Base-by-base conservation (phyloP, 2,329 filamentous ascomycete genomes). In the Pestalotiopsis sp. region DNA sequence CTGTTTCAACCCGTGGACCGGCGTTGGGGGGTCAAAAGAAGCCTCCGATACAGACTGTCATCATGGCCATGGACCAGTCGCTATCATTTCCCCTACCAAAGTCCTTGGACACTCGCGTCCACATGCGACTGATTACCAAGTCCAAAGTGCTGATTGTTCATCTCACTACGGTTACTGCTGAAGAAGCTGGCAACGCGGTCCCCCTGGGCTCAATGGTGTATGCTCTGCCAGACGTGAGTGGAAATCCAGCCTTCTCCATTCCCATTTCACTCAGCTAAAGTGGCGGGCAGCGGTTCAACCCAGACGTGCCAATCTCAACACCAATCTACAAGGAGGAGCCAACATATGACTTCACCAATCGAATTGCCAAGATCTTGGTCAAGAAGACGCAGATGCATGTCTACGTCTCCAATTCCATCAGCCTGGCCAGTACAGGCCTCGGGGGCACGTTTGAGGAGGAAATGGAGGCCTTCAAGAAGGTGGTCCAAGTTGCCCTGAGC, bases 391-490 rank as follows among this genome's bases (percentile, higher is more conserved):
- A 86, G 39, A 88, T 90, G 71, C 94, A 94, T 0, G 91, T 93
- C n/a, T 98, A 98, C 78, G 93, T 98, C 20, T 93, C 93, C 25
- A 97, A 93, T 77, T 97, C 94, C 41, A 90, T 97, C 75, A 93
- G 91, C 73, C 90, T 98, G 71, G 88, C 88, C 14, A 89, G 86
- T 75, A 87, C 91, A 5, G 92, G 91, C 2, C 88, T 94, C 75
- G 94, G 94, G 11, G 92, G 94, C 23, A 92, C 90, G 0, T 89
- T 95, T 6, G 95, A 98, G 77, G 96, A 98, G 83, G 95, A 98
- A 82, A 95, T 98, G 90, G 94, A 95, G 77, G 93, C 92, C 0
- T 91, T 98, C 74, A 90, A 88, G 75, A 87, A 87, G 72, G 89
- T 97, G 56, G 90, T 95, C 39, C 87, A 92, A 69, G 88, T 92